Evolutionary conservation across 495 filamentous ascomycete genomes (phyloP).

Genomic region (Pyronema domesticum): DNA sequence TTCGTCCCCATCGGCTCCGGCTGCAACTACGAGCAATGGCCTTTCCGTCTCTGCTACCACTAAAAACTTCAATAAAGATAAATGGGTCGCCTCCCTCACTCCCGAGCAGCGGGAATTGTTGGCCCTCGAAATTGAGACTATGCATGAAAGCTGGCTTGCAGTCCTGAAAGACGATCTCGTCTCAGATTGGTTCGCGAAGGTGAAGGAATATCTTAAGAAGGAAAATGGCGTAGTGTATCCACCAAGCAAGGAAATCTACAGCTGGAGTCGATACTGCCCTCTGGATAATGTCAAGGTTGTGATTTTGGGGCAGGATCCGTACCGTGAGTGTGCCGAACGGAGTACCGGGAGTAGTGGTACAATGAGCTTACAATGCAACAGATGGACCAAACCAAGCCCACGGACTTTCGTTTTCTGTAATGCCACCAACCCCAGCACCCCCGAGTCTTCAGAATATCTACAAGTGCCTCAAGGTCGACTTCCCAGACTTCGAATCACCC

Average conservation of each 20-base stretch:
- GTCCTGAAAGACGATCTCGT: slow-evolving; percentile 69
- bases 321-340: slow-evolving; percentile 31
- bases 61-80: slow-evolving; percentile 62
- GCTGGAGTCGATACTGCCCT: slow-evolving; percentile 86
- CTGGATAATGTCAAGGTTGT: slow-evolving; percentile 72
- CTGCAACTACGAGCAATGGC: background rate
- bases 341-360: background rate
- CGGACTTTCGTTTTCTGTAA: slow-evolving; percentile 86
- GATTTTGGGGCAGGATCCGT: slow-evolving; percentile 89
- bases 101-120: slow-evolving; percentile 67
- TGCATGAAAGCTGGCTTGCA: slow-evolving; percentile 78
- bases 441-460: slow-evolving; percentile 87
- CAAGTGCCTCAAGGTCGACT: slow-evolving; percentile 66
- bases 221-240: slow-evolving; percentile 70
- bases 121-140: slow-evolving; percentile 72
- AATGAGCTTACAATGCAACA: background rate
- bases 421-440: slow-evolving; percentile 69
- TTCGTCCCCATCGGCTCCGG: slow-evolving; percentile 10
- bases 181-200: slow-evolving; percentile 56
- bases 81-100: slow-evolving; percentile 64
- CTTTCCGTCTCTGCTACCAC: background rate
- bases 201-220: slow-evolving; percentile 72
- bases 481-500: slow-evolving; percentile 57
- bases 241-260: slow-evolving; percentile 76
- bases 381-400: slow-evolving; percentile 88